Evolutionary conservation across 2,329 filamentous ascomycete genomes (phyloP).

Genomic region (Polytolypa hystricis): DNA sequence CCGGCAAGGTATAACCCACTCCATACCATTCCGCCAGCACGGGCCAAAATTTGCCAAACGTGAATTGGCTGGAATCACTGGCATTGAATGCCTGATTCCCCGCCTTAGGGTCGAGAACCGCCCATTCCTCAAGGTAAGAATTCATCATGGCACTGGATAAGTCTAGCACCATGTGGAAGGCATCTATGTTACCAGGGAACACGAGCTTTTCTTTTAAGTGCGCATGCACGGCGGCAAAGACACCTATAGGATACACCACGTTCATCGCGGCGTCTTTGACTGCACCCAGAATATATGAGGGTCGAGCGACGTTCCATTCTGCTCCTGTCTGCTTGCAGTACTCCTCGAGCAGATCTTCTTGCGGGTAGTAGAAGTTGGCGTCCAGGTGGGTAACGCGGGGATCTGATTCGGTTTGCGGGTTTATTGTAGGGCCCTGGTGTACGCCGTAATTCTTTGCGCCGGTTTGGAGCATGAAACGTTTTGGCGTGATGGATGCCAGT

Average conservation of each 20-base stretch:
- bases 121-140: conserved; percentile 19
- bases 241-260: conserved; percentile 14
- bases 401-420: conserved; percentile 18
- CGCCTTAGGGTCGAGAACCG: conserved; percentile 15
- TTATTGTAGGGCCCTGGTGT: conserved; percentile 15
- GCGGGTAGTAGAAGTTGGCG: conserved; percentile 20
- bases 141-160: conserved; percentile 16
- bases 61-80: conserved; percentile 17
- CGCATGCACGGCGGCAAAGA: conserved; percentile 16
- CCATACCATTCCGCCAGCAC: conserved; percentile 18
- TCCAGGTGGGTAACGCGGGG: conserved; percentile 14
- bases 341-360: conserved; percentile 17
- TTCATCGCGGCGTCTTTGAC: conserved; percentile 19
- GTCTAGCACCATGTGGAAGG: conserved; percentile 14
- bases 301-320: conserved; percentile 18
- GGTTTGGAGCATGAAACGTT: conserved; percentile 38
- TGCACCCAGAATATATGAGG: conserved; percentile 17
- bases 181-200: conserved; percentile 14
- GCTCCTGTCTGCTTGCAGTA: conserved; percentile 14
- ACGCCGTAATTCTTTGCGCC: conserved; percentile 18
- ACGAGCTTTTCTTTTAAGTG: conserved; percentile 13
- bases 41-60: conserved; percentile 18
- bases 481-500: conserved; percentile 32
- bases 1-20: conserved; percentile 12
- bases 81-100: conserved; percentile 20